Conservation (phyloP, 805 yeast species). For the Starmerella kuoi region DNA sequence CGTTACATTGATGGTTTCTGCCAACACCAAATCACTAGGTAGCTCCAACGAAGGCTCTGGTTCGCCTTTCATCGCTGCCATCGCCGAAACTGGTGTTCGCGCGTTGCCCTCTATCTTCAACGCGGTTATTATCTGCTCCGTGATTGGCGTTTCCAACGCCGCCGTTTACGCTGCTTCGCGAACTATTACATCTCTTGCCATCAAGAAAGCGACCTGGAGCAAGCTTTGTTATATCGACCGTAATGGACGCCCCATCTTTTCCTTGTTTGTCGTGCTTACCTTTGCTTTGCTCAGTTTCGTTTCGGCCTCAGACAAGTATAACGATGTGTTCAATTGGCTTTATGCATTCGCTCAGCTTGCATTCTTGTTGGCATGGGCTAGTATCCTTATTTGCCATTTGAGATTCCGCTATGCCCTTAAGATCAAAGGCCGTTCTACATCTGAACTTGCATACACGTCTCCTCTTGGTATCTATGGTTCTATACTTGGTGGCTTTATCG, state of each 20-base stretch:
- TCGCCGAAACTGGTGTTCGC: conserved; percentile 48
- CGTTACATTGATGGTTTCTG: conserved; percentile 58
- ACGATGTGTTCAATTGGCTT: conserved; percentile 24
- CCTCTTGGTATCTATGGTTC: conserved; percentile 64
- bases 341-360: conserved; percentile 23
- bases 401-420: conserved; percentile 46
- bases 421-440: conserved; percentile 53
- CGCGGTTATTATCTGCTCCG: conserved; percentile 63
- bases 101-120: conserved; percentile 67
- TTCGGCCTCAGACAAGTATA: conserved; percentile 39
- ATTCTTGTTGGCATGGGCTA: conserved; percentile 23
- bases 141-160: conserved; percentile 67
- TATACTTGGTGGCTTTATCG: conserved; percentile 44
- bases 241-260: conserved; percentile 64
- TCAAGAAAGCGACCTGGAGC: conserved; percentile 50
- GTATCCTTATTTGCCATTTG: conserved; percentile 16
- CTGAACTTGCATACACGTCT: conserved; percentile 55
- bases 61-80: conserved; percentile 77
- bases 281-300: conserved; percentile 48
- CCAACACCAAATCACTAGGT: conserved; percentile 41
- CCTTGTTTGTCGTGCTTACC: conserved; percentile 36
- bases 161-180: conserved; percentile 59
- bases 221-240: conserved; percentile 58
- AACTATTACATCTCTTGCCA: conserved; percentile 52
- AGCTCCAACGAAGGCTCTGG: conserved; percentile 41